Evolutionary conservation across 139 green algal species (phyloP).

Genomic region (Dunaliella primolecta): DNA sequence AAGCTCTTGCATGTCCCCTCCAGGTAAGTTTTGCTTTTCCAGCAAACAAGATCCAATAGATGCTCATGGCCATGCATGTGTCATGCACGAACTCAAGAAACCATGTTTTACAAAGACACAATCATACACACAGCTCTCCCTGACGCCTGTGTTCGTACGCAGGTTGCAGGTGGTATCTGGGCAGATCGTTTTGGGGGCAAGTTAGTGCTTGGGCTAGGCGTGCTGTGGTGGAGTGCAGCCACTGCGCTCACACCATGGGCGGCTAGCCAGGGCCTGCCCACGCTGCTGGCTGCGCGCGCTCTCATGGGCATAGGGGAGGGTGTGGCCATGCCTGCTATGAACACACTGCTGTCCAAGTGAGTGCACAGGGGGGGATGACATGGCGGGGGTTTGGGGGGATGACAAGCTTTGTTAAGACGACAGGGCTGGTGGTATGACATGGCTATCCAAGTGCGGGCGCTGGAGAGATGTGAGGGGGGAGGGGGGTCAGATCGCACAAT

Average conservation of each 20-base stretch:
- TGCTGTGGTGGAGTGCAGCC: constrained; percentile 54
- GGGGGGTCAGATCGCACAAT: no score
- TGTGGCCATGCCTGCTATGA: constrained; percentile 98
- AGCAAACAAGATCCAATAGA: no score
- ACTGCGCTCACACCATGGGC: constrained; percentile 90
- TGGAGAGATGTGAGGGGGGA: neutral
- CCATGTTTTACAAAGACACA: no score
- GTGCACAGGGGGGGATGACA: no score
- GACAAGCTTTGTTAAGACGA: neutral
- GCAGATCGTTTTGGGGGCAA: constrained; percentile 92
- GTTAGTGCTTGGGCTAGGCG: constrained; percentile 67
- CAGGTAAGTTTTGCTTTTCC: no score
- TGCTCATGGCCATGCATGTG: no score
- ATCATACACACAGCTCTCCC: no score
- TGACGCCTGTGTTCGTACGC: constrained; percentile 62
- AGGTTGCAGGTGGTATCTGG: constrained; percentile 90
- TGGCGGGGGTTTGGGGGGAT: neutral
- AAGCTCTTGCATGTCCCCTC: no score
- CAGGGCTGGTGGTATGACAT: no score
- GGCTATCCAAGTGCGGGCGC: neutral
- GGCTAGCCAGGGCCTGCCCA: constrained; percentile 71
- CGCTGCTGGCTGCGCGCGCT: constrained; percentile 75
- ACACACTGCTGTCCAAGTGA: constrained; percentile 90
- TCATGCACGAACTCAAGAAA: no score
- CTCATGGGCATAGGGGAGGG: constrained; percentile 97